Base-by-base conservation (phyloP, 768 basidiomycete genomes). In the Russula griseocarnosa region DNA sequence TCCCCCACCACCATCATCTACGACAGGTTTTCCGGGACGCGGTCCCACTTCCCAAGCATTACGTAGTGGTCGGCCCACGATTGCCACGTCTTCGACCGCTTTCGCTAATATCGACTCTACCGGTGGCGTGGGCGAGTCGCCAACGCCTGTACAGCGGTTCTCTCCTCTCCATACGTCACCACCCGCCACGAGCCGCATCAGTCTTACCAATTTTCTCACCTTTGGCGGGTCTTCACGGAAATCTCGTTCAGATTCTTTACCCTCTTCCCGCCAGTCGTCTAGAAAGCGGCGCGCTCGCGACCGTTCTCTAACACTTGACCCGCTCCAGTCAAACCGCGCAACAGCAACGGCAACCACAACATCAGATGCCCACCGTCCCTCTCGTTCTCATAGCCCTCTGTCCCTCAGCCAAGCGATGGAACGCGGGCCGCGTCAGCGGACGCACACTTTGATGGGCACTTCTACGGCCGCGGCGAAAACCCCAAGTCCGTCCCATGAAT, bases 121-220 rank as follows among this genome's bases (percentile, higher is more conserved):
- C 5, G 86, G 84, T 34, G 87, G 85, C 28, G 80, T 90, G 24
- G 88, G 88, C 32, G 85, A 87, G 65, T 82, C 86, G 0, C 90
- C 89, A 5, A 73, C 66, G 66, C 38, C 71, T 66, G 7, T 76
- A 72, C 61, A 70, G 59, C 72, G 66, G 55, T 72, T 53, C 72
- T 73, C 57, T 72, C 72, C 68, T 71, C 74, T 60, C 16, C 20
- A 61, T 26, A 13, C 40, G 24, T 51, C 55, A 14, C 34, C 73
- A 1, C 66, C 71, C 0, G 47, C 69, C 32, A 65, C 70, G 46
- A 79, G 78, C 70, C 78, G 85, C 9, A 74, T 75, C n/a, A 86
- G 85, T 69, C 70, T 86, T 6, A 72, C 79, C 4, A 82, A 77
- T 71, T 74, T 86, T 55, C 83, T 86, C 68, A 75, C 78, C 8